A percentile compares a stretch with the other conserved stretches of the same genome.
Conservation (phyloP, 2,329 filamentous ascomycete genomes). For the Fusarium dlaminii region DNA sequence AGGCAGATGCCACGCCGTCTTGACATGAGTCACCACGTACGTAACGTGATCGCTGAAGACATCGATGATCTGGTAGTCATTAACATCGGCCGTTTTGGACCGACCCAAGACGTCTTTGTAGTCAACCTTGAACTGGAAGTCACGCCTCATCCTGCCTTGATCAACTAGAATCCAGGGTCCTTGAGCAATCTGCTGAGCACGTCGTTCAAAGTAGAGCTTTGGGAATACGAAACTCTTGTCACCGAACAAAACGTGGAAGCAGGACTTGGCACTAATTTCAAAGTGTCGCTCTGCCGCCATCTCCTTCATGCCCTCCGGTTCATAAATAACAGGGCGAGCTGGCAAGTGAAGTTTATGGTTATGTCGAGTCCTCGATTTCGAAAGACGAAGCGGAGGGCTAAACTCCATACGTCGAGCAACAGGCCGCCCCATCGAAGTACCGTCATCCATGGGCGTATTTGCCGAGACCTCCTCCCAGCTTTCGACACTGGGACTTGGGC, state of each 20-base stretch:
- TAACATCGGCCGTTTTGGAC: slow-evolving; percentile 69
- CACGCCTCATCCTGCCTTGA: slow-evolving; percentile 75
- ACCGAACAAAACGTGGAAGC: slow-evolving; percentile 96
- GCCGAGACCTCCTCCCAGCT: slow-evolving; percentile 88
- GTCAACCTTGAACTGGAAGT: slow-evolving; percentile 83
- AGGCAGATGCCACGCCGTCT: slow-evolving; percentile 84
- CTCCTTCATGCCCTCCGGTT: slow-evolving; percentile 82
- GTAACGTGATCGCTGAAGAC: slow-evolving; percentile 79
- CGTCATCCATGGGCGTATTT: slow-evolving; percentile 67
- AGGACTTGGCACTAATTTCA: slow-evolving; percentile 89
- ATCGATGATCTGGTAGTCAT: slow-evolving; percentile 89
- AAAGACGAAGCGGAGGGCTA: slow-evolving; percentile 48
- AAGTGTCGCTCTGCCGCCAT: slow-evolving; percentile 83
- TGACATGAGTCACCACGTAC: slow-evolving; percentile 70
- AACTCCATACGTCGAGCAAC: slow-evolving; percentile 47
- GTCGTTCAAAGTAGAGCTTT: slow-evolving; percentile 84
- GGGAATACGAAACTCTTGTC: slow-evolving; percentile 97
- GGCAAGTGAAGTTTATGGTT: slow-evolving; percentile 83
- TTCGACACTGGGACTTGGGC: slow-evolving; percentile 76
- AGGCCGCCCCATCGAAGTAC: slow-evolving; percentile 54
- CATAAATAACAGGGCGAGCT: slow-evolving; percentile 80
- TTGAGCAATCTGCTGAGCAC: slow-evolving; percentile 82
- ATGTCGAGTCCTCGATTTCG: slow-evolving; percentile 48
- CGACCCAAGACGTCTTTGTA: slow-evolving; percentile 72
- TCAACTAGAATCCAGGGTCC: slow-evolving; percentile 83